These are phyloP conservation scores for Blastocystis hominis DNA, from an alignment of 352 stramenopile species.

Conservation along the genomic window DNA sequence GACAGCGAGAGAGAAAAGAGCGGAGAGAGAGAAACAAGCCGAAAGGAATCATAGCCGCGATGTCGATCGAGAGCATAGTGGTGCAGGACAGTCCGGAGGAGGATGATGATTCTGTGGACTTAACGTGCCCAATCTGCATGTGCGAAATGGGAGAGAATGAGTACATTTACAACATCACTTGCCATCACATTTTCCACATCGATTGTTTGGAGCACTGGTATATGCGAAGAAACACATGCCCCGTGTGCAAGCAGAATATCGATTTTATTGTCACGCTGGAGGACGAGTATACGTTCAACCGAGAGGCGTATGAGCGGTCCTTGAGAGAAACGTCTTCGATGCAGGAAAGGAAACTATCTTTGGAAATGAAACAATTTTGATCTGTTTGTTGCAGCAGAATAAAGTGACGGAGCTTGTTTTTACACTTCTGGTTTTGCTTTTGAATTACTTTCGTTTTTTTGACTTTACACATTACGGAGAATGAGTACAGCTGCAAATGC, in stretches of 20 bases:
- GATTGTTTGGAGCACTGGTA: constrained; percentile 52
- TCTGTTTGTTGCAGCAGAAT: neutral
- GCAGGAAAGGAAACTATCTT: neutral
- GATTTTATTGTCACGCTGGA: constrained; percentile 44
- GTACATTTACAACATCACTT: constrained; percentile 35
- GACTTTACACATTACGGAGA: neutral
- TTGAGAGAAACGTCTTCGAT: neutral
- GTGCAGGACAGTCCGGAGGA: neutral
- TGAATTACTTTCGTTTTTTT: neutral
- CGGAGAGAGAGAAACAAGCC: neutral
- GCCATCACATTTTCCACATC: constrained; percentile 42
- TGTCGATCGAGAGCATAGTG: neutral
- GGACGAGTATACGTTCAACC: constrained; percentile 38
- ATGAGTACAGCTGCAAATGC: neutral
- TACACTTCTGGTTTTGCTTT: neutral
- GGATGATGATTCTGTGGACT: neutral
- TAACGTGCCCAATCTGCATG: constrained; percentile 33
- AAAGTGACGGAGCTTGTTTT: neutral
- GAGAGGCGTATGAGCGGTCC: neutral
- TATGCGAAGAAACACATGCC: constrained; percentile 11
- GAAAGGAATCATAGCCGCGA: neutral
- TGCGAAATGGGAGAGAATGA: constrained; percentile 12
- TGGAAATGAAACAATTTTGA: neutral
- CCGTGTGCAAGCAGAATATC: constrained; percentile 22
- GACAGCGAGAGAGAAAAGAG: neutral